Conservation (phyloP, 345 rosid genomes). For the Microthlaspi erraticum region DNA sequence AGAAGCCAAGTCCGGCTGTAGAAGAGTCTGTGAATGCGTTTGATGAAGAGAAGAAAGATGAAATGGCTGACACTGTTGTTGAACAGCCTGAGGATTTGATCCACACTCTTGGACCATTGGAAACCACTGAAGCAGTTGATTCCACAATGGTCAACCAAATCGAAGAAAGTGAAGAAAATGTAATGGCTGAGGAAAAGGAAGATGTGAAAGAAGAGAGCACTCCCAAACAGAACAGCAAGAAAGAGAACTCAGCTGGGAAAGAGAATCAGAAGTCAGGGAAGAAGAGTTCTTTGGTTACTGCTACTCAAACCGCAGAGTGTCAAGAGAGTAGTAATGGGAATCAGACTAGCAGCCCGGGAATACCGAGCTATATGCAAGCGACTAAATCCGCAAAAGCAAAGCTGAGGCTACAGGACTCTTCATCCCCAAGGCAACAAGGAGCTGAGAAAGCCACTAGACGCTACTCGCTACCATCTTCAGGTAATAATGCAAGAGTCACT, state of each 20-base stretch:
- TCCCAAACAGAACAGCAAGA: slow-evolving; percentile 49
- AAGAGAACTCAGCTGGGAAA: slow-evolving; percentile 51
- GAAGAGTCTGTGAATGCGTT: slow-evolving; percentile 49
- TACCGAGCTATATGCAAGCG: slow-evolving; percentile 95
- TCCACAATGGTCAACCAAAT: slow-evolving; percentile 31
- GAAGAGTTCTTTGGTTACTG: slow-evolving; percentile 48
- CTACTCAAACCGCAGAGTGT: slow-evolving; percentile 55
- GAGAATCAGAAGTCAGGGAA: slow-evolving; percentile 56
- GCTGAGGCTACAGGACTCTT: slow-evolving; percentile 81
- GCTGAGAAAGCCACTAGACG: slow-evolving; percentile 70
- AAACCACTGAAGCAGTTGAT: slow-evolving; percentile 48
- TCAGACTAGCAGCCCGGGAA: slow-evolving; percentile 52
- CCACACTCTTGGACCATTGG: slow-evolving; percentile 45
- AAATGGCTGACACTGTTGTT: slow-evolving; percentile 28
- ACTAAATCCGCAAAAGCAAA: slow-evolving; percentile 93
- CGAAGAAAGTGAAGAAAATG: slow-evolving; percentile 42
- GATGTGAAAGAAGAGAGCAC: slow-evolving; percentile 52
- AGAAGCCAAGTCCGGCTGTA: slow-evolving; percentile 54
- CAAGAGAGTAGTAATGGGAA: slow-evolving; percentile 56
- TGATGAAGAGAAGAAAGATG: slow-evolving; percentile 48
- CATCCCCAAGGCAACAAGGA: slow-evolving; percentile 58
- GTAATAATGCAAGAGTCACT: slow-evolving; percentile 59
- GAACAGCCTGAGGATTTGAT: slow-evolving; percentile 46
- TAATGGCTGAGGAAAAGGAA: slow-evolving; percentile 47
- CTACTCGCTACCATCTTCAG: slow-evolving; percentile 79